Base-by-base conservation (phyloP, 1,139 yeast species). In the Taphrina pruni region DNA sequence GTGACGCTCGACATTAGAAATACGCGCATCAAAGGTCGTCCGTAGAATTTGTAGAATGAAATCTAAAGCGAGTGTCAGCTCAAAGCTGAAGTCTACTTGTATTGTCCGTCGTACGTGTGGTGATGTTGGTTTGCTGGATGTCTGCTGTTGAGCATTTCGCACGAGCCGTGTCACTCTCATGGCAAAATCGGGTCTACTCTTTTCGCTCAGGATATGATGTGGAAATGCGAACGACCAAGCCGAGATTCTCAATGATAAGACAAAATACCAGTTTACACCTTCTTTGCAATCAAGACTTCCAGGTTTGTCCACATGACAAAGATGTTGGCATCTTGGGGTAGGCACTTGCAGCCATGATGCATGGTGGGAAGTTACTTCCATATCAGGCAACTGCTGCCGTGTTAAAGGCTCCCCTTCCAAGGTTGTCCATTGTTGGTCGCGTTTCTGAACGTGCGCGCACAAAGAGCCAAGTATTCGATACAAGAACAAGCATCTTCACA, bases 1-100 rank as follows among this genome's bases (percentile, higher is more conserved):
- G 61, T 55, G 14, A 64, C 52, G 48, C 67, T 64, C n/a, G 67
- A 64, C 67, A 64, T 64, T 32, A 64, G 48, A 36, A 64, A 64
- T 9, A 64, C 67, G 17, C 67, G 48, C 45, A 57, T 55, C 56
- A 64, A 26, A 6, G 67, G 67, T 12, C 67, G 21, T 7, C 67
- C 67, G n/a, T 54, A 64, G 54, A 54, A 46, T 26, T 55, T 64
- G 41, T 64, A 64, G 57, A 64, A 64, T 21, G 61, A 56, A 46
- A 64, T 64, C 67, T 64, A 38, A 36, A 32, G 35, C 8, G 32
- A 14, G 21, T 3, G 9, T 45, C 20, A 45, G 48, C 20, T 45
- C 20, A 45, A 17, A 14, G n/a, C 8, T 12, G 1, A n/a, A 26
- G 32, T 26, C 0, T 1, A 26, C 32, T 1, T 26, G 20, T 17